These are phyloP conservation scores for Immersiella caudata DNA, from an alignment of 495 filamentous ascomycete genomes.

Conservation along the genomic window DNA sequence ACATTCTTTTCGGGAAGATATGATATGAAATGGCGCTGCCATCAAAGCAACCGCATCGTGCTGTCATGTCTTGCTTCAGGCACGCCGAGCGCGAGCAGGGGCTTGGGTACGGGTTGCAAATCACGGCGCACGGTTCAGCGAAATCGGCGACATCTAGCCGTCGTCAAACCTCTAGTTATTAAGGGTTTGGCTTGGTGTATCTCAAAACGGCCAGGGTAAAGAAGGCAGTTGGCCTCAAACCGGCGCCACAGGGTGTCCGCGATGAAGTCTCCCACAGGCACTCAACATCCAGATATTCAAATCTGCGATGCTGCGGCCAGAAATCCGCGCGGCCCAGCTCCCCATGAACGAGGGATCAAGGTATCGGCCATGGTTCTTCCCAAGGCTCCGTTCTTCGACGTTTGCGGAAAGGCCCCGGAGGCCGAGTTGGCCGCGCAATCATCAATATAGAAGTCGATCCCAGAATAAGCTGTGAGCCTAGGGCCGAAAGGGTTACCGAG, in stretches of 20 bases:
- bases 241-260: background rate
- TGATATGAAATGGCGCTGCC: background rate
- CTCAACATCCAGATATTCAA: background rate
- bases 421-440: background rate
- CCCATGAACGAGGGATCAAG: no score
- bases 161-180: background rate
- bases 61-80: background rate
- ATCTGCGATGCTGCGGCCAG: background rate
- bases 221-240: background rate
- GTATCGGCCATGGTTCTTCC: background rate
- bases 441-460: background rate
- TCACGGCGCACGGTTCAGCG: conserved; percentile 10
- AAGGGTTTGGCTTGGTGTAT: background rate
- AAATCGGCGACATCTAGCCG: background rate
- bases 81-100: background rate
- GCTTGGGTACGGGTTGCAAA: background rate
- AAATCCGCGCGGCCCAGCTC: background rate
- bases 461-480: background rate
- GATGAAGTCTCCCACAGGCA: no score
- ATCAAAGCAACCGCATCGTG: background rate
- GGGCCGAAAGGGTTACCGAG: background rate
- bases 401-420: background rate
- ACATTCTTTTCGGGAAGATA: no score
- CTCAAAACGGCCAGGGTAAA: background rate
- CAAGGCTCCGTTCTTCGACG: background rate